These are phyloP conservation scores for Candida ortonii DNA, from an alignment of 805 yeast species.

Conservation along the genomic window DNA sequence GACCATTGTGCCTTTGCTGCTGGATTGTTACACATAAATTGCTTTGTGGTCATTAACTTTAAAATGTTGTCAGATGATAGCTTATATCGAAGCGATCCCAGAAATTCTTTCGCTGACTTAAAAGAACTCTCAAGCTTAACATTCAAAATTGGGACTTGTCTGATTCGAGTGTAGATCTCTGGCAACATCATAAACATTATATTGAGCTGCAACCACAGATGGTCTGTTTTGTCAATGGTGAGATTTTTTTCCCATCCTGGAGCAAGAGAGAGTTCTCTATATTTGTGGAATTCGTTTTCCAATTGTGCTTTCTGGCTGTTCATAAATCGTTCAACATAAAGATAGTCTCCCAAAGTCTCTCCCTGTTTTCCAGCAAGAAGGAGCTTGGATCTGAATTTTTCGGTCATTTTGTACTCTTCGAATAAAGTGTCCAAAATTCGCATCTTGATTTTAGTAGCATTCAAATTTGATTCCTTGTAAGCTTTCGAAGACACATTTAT, in stretches of 20 bases:
- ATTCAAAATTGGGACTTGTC: conserved; percentile 1
- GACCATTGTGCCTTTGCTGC: too few species aligned
- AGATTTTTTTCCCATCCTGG: too few species aligned
- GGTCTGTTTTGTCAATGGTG: too few species aligned
- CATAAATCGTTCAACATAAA: too few species aligned
- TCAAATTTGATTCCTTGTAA: background rate
- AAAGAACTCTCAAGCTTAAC: conserved; percentile 1
- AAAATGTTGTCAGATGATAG: background rate
- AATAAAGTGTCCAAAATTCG: background rate
- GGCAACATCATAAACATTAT: background rate
- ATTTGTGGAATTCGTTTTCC: too few species aligned
- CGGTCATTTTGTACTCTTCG: conserved; percentile 2
- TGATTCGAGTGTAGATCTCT: background rate
- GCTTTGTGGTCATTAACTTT: conserved; percentile 1
- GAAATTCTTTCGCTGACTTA: background rate
- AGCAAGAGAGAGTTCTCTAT: too few species aligned
- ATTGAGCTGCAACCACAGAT: background rate
- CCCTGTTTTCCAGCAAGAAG: background rate
- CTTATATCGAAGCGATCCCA: background rate
- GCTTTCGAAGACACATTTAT: background rate
- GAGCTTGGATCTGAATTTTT: background rate
- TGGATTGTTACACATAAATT: conserved; percentile 1
- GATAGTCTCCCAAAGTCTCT: too few species aligned
- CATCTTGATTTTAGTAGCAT: background rate
- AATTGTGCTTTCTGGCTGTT: too few species aligned